These are phyloP conservation scores for Annona squamosa DNA, from an alignment of 164 flowering plant species.

Conservation along the genomic window DNA sequence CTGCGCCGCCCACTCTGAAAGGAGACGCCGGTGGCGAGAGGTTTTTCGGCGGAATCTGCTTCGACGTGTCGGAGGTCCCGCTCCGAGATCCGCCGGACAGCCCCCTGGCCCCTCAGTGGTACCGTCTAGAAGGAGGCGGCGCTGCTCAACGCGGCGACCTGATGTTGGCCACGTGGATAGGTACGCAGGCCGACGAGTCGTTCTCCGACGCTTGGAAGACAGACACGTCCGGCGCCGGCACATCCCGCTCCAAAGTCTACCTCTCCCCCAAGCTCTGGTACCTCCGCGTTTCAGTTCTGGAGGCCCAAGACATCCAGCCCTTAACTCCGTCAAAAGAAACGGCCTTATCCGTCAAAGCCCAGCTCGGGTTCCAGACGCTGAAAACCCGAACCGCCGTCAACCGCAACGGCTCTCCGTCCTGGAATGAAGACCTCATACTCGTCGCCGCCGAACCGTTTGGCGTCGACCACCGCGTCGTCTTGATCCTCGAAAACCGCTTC, in stretches of 20 bases:
- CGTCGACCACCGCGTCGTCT: constrained; percentile 33
- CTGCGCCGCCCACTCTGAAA: not conserved
- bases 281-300: constrained; percentile 58
- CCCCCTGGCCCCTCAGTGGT: constrained; percentile 94
- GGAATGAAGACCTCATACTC: constrained; percentile 83
- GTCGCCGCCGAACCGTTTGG: constrained; percentile 85
- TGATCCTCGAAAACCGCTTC: constrained; percentile 43
- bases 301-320: constrained; percentile 63
- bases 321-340: constrained; percentile 30
- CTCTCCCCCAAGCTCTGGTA: constrained; percentile 91
- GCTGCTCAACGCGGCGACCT: constrained; percentile 55
- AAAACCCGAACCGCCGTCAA: constrained; percentile 43
- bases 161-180: constrained; percentile 90
- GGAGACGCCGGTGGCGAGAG: constrained; percentile 19
- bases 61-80: constrained; percentile 68
- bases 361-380: constrained; percentile 57
- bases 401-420: constrained; percentile 51
- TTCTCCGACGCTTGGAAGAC: constrained; percentile 86
- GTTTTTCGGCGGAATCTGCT: constrained; percentile 79
- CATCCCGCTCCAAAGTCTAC: constrained; percentile 53
- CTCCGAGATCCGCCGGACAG: constrained; percentile 87
- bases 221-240: constrained; percentile 43
- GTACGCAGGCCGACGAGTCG: constrained; percentile 91
- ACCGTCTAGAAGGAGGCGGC: constrained; percentile 71
- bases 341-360: constrained; percentile 47